Conservation (phyloP, 148 eudicot species). For the Beta vulgaris region DNA sequence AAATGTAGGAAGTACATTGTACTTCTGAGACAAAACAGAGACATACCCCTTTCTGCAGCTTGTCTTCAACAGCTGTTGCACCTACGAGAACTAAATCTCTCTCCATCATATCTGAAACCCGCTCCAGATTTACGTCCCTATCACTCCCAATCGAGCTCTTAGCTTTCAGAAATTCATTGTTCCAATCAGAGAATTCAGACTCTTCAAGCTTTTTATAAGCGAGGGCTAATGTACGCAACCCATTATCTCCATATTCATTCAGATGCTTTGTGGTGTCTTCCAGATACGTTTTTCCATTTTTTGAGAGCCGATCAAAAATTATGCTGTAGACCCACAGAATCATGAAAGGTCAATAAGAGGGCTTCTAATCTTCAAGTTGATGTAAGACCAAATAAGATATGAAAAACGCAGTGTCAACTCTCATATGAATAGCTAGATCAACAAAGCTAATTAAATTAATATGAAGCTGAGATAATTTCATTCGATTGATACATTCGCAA, state of each 20-base stretch:
- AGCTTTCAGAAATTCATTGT: slow-evolving; percentile 69
- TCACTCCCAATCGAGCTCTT: slow-evolving; percentile 70
- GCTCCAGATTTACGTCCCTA: slow-evolving; percentile 70
- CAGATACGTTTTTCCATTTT: slow-evolving; percentile 61
- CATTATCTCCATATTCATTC: slow-evolving; percentile 88
- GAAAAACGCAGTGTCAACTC: not conserved
- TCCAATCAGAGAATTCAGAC: slow-evolving; percentile 70
- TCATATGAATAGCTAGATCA: slow-evolving; percentile 4
- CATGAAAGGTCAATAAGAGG: slow-evolving; percentile 5
- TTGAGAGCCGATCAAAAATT: slow-evolving; percentile 80
- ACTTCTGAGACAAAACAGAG: not conserved
- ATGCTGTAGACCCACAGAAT: slow-evolving; percentile 46
- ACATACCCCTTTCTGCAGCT: slow-evolving; percentile 83
- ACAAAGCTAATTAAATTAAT: not conserved
- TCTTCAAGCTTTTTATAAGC: slow-evolving; percentile 80
- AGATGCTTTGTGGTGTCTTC: slow-evolving; percentile 72
- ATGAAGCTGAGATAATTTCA: not conserved
- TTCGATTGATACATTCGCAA: not conserved
- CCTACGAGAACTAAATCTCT: slow-evolving; percentile 88
- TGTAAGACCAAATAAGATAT: not conserved
- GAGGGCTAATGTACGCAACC: slow-evolving; percentile 85
- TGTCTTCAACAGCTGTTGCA: slow-evolving; percentile 96
- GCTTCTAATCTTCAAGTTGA: not conserved
- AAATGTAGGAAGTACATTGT: not conserved
- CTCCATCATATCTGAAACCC: slow-evolving; percentile 71